These are phyloP conservation scores for Phyllosticta citriasiana DNA, from an alignment of 2,329 filamentous ascomycete genomes.

Conservation along the genomic window DNA sequence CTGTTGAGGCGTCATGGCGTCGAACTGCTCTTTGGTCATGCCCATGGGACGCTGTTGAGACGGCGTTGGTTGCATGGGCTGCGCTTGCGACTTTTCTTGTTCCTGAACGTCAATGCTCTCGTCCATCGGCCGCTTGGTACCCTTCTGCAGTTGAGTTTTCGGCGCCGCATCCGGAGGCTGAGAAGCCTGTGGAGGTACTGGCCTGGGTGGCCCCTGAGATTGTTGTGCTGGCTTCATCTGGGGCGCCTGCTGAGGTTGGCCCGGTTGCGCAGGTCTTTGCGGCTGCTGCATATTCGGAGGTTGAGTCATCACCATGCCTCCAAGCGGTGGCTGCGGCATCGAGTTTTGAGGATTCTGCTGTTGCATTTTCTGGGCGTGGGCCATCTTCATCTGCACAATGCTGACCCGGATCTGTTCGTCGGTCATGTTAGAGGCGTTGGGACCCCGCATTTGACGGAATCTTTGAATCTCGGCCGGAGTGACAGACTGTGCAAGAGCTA, in stretches of 20 bases:
- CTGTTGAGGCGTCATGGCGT: conserved; percentile 22
- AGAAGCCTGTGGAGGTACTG: conserved; percentile 14
- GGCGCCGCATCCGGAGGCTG: conserved; percentile 17
- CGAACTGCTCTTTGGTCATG: conserved; percentile 24
- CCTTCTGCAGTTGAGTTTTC: conserved; percentile 19
- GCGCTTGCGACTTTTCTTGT: conserved; percentile 25
- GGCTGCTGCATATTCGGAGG: conserved; percentile 15
- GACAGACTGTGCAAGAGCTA: conserved; percentile 1
- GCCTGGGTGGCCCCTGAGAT: conserved; percentile 14
- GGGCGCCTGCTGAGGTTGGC: conserved; percentile 10
- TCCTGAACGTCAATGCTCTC: conserved; percentile 32
- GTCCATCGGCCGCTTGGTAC: conserved; percentile 29
- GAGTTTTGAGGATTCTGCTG: conserved; percentile 19
- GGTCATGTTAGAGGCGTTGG: conserved; percentile 18
- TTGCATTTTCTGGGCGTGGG: conserved; percentile 22
- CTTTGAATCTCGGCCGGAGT: conserved; percentile 10
- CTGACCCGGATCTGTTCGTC: conserved; percentile 34
- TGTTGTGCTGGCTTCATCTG: conserved; percentile 15
- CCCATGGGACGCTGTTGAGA: conserved; percentile 22
- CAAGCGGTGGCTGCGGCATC: conserved; percentile 21
- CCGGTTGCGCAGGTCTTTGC: conserved; percentile 18
- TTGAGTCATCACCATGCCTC: conserved; percentile 11
- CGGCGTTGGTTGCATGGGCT: conserved; percentile 23
- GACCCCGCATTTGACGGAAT: conserved; percentile 11
- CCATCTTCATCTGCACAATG: conserved; percentile 20